Evolutionary conservation across 2,329 filamentous ascomycete species (phyloP), one percentile per base, ranked within the genome.

Genomic region (Aureobasidium lini): DNA sequence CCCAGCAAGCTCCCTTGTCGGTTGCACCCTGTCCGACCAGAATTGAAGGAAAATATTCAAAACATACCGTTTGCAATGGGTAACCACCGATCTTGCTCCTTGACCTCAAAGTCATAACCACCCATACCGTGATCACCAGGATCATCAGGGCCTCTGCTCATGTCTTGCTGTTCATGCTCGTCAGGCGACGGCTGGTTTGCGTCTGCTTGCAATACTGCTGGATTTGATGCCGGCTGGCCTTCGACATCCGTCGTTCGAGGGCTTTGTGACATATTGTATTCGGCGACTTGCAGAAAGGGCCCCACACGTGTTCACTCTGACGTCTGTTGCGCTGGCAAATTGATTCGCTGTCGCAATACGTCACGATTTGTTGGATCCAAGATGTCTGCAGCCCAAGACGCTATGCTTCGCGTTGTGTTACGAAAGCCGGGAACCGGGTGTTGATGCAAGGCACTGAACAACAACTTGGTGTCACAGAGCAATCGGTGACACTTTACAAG

Each of bases 11-110:
- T 48, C 23, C 42, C 43, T 48, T 47, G 31, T 39, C 31, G 32
- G 54, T 47, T 11, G 34, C 43, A 57, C 54, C 11, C 29, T 36
- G 52, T 46, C 44, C 57, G 48, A 58, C 46, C 18, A 23, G 36
- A 53, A 6, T 36, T 32, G 10, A 39, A 59, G 28, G 29, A 23
- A 40, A 50, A 13, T 10, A 56, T 57, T 62, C 68, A 56, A 62
- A 65, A 94, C 94, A 84, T 84, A 99, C 94, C 94, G 91, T 99
- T 99, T 79, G 94, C 94, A 84, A 99, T 99, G 75, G 94, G 94
- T 75, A 99, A 84, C 94, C 94, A 99, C 82, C 94, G 83, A 79
- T 99, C 94, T 79, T 99, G 94, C 79, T 99, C 94, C 83, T 97
- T 97, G 77, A 97, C 93, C 79, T 97, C 93, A 75, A 96, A 96